Evolutionary conservation across 768 basidiomycete genomes (phyloP).

Genomic region (Boletus sp.): DNA sequence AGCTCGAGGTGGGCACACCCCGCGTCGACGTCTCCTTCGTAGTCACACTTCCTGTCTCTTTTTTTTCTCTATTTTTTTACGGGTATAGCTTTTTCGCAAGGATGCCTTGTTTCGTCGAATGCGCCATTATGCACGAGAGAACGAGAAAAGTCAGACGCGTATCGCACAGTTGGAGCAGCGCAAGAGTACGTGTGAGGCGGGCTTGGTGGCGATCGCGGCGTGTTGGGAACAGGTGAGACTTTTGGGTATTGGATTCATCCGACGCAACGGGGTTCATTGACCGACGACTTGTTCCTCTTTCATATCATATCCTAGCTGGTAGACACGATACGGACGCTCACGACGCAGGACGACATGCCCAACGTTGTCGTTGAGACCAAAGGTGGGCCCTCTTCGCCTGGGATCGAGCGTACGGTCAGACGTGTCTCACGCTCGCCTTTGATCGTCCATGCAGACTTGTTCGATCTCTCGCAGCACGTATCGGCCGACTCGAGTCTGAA

Average conservation of each 20-base stretch:
- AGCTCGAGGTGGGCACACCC: slow-evolving; percentile 57
- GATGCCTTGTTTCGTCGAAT: slow-evolving; percentile 83
- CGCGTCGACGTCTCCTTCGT: slow-evolving; percentile 19
- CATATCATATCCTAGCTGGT: slow-evolving; percentile 47
- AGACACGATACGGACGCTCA: slow-evolving; percentile 59
- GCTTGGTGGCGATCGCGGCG: slow-evolving; percentile 68
- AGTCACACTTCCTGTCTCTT: slow-evolving; percentile 18
- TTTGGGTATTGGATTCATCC: neutral
- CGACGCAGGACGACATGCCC: slow-evolving; percentile 49
- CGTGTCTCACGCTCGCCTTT: neutral
- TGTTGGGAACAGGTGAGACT: slow-evolving; percentile 75
- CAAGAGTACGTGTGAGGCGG: slow-evolving; percentile 64
- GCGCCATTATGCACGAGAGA: slow-evolving; percentile 76
- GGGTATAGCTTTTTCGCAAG: slow-evolving; percentile 70
- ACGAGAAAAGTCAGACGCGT: slow-evolving; percentile 58
- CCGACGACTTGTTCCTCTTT: neutral
- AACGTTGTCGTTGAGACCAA: slow-evolving; percentile 39
- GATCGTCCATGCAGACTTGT: slow-evolving; percentile 22
- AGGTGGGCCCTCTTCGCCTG: slow-evolving; percentile 29
- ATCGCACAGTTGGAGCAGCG: slow-evolving; percentile 64
- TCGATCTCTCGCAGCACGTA: slow-evolving; percentile 33
- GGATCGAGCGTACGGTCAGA: neutral
- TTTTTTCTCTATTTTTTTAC: slow-evolving; percentile 4
- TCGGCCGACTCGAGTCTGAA: slow-evolving; percentile 31
- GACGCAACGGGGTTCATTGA: neutral